Evolutionary conservation across 2,329 filamentous ascomycete species (phyloP).

Genomic region (Emericellopsis atlantica): DNA sequence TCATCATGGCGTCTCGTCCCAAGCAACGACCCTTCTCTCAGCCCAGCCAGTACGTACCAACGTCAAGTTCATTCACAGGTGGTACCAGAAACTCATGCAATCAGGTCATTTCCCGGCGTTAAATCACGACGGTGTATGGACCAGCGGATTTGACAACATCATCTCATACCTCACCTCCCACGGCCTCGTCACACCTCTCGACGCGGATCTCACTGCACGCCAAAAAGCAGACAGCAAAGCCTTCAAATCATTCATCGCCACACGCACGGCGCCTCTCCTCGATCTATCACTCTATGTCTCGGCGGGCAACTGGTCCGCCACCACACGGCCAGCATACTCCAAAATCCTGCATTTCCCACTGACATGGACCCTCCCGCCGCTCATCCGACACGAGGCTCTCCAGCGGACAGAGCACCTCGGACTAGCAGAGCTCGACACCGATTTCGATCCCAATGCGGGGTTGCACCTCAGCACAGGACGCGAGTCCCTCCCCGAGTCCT

Average conservation of each 20-base stretch:
- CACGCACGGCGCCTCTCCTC: constrained; percentile 64
- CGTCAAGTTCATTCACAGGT: not conserved
- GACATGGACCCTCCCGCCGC: constrained; percentile 74
- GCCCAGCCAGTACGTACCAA: constrained; percentile 52
- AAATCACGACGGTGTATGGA: constrained; percentile 36
- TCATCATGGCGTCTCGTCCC: constrained; percentile 58
- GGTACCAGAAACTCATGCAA: constrained; percentile 9
- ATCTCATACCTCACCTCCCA: constrained; percentile 37
- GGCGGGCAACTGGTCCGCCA: constrained; percentile 69
- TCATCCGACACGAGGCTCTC: constrained; percentile 58
- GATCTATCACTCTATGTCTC: constrained; percentile 86
- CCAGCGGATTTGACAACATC: constrained; percentile 49
- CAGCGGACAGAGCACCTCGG: constrained; percentile 57
- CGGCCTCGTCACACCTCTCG: constrained; percentile 21
- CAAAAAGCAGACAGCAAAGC: constrained; percentile 35
- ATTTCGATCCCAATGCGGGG: constrained; percentile 27
- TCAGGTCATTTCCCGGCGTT: constrained; percentile 43
- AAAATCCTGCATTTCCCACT: constrained; percentile 72
- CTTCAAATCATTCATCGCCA: constrained; percentile 57
- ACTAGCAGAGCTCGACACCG: constrained; percentile 54
- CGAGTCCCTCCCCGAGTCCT: constrained; percentile 24
- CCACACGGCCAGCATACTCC: constrained; percentile 72
- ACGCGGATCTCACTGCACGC: constrained; percentile 22
- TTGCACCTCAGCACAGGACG: constrained; percentile 22
- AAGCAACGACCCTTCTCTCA: constrained; percentile 59